Evolutionary conservation across 306 rosid genomes (phyloP).

Genomic region (Cicer judaicum): DNA sequence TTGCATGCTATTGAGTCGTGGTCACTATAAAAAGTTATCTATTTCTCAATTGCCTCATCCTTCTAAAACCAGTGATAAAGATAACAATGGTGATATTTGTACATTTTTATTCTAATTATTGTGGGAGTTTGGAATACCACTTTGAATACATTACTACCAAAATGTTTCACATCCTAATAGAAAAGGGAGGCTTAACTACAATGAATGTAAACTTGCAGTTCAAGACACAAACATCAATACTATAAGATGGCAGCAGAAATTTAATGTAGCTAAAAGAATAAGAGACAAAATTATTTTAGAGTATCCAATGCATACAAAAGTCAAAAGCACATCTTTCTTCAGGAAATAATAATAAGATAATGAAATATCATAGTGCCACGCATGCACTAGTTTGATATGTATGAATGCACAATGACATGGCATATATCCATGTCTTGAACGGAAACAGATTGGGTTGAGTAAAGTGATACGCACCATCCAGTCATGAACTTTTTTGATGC

Average conservation of each 20-base stretch:
- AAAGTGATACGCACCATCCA: conserved; percentile 73
- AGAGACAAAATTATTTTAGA: neutral
- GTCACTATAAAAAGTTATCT: neutral
- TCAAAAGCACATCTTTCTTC: conserved; percentile 13
- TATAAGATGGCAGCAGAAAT: conserved; percentile 22
- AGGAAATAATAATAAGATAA: neutral
- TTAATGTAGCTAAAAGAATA: neutral
- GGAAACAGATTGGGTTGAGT: conserved; percentile 16
- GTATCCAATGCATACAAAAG: neutral
- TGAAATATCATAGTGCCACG: conserved; percentile 14
- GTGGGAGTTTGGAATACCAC: neutral
- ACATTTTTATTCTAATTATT: conserved; percentile 17
- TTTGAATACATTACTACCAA: conserved; percentile 35
- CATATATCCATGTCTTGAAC: neutral
- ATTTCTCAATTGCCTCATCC: conserved; percentile 23
- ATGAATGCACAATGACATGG: neutral
- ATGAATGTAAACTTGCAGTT: conserved; percentile 11
- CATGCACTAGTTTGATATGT: conserved; percentile 15
- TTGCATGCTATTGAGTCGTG: neutral
- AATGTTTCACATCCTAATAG: conserved; percentile 6
- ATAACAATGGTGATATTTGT: neutral
- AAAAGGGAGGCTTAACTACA: neutral
- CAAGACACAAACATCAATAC: conserved; percentile 8
- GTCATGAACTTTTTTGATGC: conserved; percentile 97
- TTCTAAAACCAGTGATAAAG: conserved; percentile 28